phyloP scores from a whole-genome alignment of 2,329 filamentous ascomycete species.

The Zasmidium cellare region DNA sequence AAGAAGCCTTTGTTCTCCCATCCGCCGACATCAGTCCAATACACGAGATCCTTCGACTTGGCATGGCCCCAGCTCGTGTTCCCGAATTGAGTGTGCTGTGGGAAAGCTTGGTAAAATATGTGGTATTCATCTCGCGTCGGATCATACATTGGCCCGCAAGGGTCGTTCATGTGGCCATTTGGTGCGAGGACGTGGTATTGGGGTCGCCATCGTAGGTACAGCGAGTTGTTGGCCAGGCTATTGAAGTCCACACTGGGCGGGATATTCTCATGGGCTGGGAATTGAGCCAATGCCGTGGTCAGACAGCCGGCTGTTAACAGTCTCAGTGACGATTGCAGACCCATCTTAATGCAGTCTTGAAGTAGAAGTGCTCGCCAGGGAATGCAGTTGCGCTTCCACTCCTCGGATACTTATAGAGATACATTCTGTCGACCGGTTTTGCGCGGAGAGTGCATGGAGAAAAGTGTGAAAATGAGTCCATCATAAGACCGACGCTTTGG shows the following conservation, averaged over 20 bases:
- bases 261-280: constrained; percentile 4
- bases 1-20: constrained; percentile 45
- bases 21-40: constrained; percentile 40
- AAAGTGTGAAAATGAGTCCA: no score
- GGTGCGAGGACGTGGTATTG: constrained; percentile 45
- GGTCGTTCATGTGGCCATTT: constrained; percentile 50
- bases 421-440: no score
- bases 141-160: constrained; percentile 52
- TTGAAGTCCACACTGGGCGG: neutral
- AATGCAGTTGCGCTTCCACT: no score
- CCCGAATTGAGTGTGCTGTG: constrained; percentile 45
- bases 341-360: no score
- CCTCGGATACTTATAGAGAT: no score
- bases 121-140: constrained; percentile 48
- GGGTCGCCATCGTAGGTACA: constrained; percentile 28
- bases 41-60: constrained; percentile 47
- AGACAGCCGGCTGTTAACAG: no score
- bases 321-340: no score
- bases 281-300: neutral
- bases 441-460: no score
- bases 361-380: no score
- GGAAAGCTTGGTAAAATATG: constrained; percentile 53
- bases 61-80: constrained; percentile 53
- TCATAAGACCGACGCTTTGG: no score
- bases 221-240: constrained; percentile 3